These are phyloP conservation scores for Asterochloris erici DNA, from an alignment of 139 green algal genomes.

Conservation along the genomic window DNA sequence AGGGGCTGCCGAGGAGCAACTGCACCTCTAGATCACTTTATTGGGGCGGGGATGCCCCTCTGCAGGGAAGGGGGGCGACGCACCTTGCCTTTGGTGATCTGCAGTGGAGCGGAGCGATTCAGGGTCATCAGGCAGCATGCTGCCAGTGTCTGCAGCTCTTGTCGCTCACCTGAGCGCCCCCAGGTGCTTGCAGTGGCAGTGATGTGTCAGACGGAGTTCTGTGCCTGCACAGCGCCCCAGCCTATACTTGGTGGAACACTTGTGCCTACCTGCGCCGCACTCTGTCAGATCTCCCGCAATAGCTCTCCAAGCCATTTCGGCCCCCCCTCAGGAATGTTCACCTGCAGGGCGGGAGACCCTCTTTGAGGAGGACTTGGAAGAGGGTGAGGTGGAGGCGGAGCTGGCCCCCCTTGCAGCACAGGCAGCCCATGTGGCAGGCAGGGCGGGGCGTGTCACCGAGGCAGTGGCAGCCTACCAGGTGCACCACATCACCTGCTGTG, in stretches of 20 bases:
- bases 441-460: constrained; percentile 39
- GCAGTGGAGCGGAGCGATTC: no score
- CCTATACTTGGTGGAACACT: not conserved
- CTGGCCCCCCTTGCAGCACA: constrained; percentile 77
- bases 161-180: no score
- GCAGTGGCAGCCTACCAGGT: constrained; percentile 34
- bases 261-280: not conserved
- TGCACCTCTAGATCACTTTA: not conserved
- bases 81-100: no score
- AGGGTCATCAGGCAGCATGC: no score
- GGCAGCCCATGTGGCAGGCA: constrained; percentile 68
- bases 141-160: no score
- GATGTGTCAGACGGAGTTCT: not conserved
- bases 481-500: no score
- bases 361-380: constrained; percentile 78
- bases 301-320: not conserved
- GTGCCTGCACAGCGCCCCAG: not conserved
- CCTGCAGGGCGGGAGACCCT: constrained; percentile 76
- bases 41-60: not conserved
- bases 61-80: no score
- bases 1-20: not conserved
- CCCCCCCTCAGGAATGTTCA: not conserved
- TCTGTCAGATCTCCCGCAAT: not conserved
- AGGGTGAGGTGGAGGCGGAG: constrained; percentile 85
- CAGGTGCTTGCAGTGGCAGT: not conserved